A percentile compares a stretch with the other conserved stretches of the same genome.
Evolutionary conservation across 805 yeast species (phyloP).

Genomic region (Millerozyma miso): DNA sequence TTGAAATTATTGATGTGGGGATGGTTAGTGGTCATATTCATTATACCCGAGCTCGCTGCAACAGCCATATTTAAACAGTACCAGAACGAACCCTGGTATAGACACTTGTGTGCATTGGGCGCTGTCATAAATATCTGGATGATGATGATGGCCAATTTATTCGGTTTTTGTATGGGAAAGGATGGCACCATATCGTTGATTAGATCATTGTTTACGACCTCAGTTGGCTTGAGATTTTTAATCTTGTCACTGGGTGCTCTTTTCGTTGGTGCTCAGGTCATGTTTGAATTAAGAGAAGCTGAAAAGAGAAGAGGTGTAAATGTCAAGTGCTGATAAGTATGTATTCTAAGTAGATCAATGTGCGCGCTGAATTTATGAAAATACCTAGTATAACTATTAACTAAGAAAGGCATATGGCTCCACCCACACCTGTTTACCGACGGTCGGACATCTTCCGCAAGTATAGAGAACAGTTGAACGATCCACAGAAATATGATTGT

Average conservation of each 20-base stretch:
- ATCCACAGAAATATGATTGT: conserved; percentile 32
- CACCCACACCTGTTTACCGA: conserved; percentile 39
- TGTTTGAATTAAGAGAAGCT: conserved; percentile 87
- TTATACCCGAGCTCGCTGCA: conserved; percentile 78
- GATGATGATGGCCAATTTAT: conserved; percentile 96
- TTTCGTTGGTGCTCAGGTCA: conserved; percentile 83
- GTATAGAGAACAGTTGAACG: conserved; percentile 22
- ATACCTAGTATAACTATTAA: neutral
- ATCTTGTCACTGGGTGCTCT: conserved; percentile 58
- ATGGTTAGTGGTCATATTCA: conserved; percentile 83
- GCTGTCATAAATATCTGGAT: conserved; percentile 90
- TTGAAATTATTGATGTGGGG: conserved; percentile 89
- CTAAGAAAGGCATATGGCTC: conserved; percentile 32
- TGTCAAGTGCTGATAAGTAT: conserved; percentile 56
- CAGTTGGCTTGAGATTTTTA: conserved; percentile 62
- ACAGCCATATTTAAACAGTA: conserved; percentile 42
- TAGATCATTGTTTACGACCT: conserved; percentile 66
- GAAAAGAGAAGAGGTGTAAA: conserved; percentile 83
- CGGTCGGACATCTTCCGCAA: conserved; percentile 23
- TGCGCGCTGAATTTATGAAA: neutral
- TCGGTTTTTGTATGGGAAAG: conserved; percentile 89
- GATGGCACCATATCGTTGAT: conserved; percentile 75
- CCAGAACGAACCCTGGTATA: conserved; percentile 57
- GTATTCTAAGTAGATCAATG: neutral
- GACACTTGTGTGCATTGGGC: conserved; percentile 81